phyloP scores from a whole-genome alignment of 257 asterid species.

The Penstemon davidsonii region DNA sequence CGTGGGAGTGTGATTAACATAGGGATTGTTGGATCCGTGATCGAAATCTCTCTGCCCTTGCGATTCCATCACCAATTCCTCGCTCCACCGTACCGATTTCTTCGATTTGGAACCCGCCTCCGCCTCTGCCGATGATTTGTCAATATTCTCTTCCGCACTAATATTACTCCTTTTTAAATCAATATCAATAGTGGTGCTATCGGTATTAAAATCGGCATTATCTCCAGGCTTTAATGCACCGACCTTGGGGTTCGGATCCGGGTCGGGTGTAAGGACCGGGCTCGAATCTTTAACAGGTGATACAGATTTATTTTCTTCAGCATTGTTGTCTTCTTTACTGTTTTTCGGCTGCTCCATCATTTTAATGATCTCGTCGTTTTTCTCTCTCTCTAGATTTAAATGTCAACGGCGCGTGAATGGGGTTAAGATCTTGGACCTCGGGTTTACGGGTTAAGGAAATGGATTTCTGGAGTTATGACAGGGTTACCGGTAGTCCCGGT shows the following conservation, averaged over 20 bases:
- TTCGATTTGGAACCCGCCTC: conserved; percentile 46
- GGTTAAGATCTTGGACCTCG: not conserved
- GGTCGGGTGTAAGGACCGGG: conserved; percentile 30
- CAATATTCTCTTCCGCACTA: conserved; percentile 29
- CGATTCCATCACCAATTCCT: conserved; percentile 70
- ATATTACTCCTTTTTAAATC: conserved; percentile 25
- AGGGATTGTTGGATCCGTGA: conserved; percentile 62
- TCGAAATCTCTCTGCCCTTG: conserved; percentile 50
- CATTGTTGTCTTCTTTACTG: conserved; percentile 34
- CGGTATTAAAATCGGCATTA: conserved; percentile 25
- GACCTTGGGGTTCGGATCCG: conserved; percentile 41
- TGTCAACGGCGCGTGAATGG: conserved; percentile 45
- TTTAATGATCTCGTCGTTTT: too few species aligned
- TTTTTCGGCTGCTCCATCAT: conserved; percentile 50
- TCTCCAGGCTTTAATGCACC: conserved; percentile 36
- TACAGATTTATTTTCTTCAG: conserved; percentile 40
- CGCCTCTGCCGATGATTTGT: conserved; percentile 26
- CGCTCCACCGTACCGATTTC: conserved; percentile 84
- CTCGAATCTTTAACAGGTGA: conserved; percentile 40
- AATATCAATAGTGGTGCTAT: conserved; percentile 17
- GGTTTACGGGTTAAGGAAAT: conserved; percentile 1
- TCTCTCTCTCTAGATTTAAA: not conserved
- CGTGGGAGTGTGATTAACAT: conserved; percentile 60
- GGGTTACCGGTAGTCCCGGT: conserved; percentile 44
- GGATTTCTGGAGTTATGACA: conserved; percentile 15